phyloP scores from a whole-genome alignment of 2,329 filamentous ascomycete genomes.

The Neoarthrinium moseri region DNA sequence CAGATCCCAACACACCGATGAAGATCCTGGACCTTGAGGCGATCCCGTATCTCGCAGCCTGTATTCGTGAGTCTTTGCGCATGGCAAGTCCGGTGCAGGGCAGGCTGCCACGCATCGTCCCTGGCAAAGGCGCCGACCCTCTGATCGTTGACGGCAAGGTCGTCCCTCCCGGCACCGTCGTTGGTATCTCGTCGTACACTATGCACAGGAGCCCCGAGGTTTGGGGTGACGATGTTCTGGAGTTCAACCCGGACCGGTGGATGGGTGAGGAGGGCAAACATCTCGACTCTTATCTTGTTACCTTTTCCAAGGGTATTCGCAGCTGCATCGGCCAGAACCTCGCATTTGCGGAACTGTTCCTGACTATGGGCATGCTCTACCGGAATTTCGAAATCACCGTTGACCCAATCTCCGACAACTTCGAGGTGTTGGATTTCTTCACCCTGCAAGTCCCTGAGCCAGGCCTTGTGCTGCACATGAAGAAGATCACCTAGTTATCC shows the following conservation, averaged over 20 bases:
- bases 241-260: slow-evolving; percentile 10
- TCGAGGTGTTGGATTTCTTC: background rate
- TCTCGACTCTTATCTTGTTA: background rate
- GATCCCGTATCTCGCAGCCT: background rate
- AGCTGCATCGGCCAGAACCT: background rate
- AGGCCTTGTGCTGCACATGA: background rate
- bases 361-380: background rate
- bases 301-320: background rate
- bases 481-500: no score
- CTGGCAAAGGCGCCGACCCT: background rate
- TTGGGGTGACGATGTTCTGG: slow-evolving; percentile 2
- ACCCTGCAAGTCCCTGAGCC: background rate
- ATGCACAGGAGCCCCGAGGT: slow-evolving; percentile 7
- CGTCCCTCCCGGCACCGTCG: slow-evolving; percentile 6
- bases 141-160: background rate
- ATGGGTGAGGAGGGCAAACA: background rate
- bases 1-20: background rate
- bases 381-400: background rate
- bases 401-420: background rate
- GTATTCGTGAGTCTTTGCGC: background rate
- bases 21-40: background rate
- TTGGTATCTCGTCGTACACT: slow-evolving; percentile 10
- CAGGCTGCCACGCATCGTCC: background rate
- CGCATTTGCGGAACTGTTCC: slow-evolving; percentile 1
- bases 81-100: background rate